phyloP scores from a whole-genome alignment of 345 rosid species.

The Corymbia maculata region DNA sequence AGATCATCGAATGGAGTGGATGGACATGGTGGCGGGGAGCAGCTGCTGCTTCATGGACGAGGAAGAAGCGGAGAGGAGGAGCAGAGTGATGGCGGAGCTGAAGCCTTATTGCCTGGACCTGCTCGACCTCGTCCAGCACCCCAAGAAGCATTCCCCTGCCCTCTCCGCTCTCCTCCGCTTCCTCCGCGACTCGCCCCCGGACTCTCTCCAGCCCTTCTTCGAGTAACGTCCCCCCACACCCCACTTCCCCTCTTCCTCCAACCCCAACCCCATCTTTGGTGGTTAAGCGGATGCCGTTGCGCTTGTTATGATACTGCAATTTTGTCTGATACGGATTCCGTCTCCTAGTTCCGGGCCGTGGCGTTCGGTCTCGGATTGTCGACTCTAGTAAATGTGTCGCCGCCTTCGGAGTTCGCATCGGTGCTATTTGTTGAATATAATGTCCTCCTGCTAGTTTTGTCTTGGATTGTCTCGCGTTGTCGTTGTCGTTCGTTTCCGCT shows the following conservation, averaged over 20 bases:
- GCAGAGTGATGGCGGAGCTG: constrained; percentile 35
- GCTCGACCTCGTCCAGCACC: constrained; percentile 55
- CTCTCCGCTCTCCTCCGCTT: constrained; percentile 37
- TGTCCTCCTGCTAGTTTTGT: background rate
- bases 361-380: background rate
- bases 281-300: background rate
- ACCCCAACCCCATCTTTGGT: background rate
- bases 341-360: background rate
- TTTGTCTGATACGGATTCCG: background rate
- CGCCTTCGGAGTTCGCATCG: background rate
- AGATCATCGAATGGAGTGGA: background rate
- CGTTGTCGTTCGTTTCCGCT: background rate
- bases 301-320: background rate
- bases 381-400: background rate
- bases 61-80: constrained; percentile 17
- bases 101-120: constrained; percentile 54
- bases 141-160: constrained; percentile 26
- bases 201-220: constrained; percentile 62
- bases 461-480: background rate
- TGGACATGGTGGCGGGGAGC: background rate
- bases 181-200: constrained; percentile 41
- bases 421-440: background rate
- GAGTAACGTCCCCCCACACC: constrained; percentile 39
- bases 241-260: background rate
- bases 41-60: background rate